Evolutionary conservation across 2,329 filamentous ascomycete genomes (phyloP), one percentile per base, ranked within the genome.

Genomic region (Cladosporium cucumerinum): DNA sequence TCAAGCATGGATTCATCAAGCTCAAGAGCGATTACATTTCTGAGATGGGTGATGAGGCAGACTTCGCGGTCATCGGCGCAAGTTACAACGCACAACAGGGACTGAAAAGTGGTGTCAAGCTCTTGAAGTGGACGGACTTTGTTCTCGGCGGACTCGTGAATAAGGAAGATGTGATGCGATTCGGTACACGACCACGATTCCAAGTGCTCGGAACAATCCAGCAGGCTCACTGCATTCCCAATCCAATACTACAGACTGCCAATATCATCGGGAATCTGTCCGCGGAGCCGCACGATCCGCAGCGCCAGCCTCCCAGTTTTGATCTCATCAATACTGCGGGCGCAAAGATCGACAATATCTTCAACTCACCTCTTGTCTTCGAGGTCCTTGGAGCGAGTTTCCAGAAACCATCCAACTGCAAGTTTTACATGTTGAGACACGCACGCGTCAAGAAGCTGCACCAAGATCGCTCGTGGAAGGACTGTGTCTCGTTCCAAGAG

Each of bases 1-100:
- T 68, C 30, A 65, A 63, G 25, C 66, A 66, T 30, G 68, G 69
- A 26, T 73, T 87, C 74, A 91, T 97, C 72, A 97, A 97, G 77
- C 77, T 97, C 49, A 97, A 97, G 76, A 92, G 92, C 72, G 91
- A 95, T 72, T 96, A 96, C 71, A 85, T 96, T 43, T 82, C 84
- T 28, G 87, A 87, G 2, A 86, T 94, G 73, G 92, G 92, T 0
- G 93, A 96, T 66, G 86, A 92, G 32, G 90, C 90, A 11, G 93
- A 97, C 74, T 91, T 97, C 73, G 88, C 90, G 1, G 83, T 94
- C 1, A 80, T 97, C 3, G 93, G 91, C 0, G 93, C 87, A 6
- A 86, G 86, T 21, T 93, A 89, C 70, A 85, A 92, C 69, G 79
- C 89, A 3, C 79, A 82, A 58, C 85, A 87, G 67, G 89, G 88